Evolutionary conservation across 257 asterid species (phyloP), one percentile per base, ranked within the genome.

Genomic region (Coffea canephora): DNA sequence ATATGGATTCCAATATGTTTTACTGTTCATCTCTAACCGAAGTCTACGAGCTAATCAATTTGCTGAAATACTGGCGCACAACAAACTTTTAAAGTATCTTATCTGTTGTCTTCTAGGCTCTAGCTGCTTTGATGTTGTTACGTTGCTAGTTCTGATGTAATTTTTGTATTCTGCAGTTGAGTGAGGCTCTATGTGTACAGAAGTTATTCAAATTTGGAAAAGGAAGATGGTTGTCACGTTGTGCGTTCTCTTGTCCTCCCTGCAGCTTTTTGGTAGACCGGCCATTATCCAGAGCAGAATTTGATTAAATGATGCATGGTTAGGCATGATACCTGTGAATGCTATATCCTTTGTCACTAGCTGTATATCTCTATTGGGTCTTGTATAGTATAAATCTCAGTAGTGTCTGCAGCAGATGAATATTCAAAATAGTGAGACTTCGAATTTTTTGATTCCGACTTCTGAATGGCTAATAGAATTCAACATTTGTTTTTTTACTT

Each of bases 161-260:
- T 23, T 36, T 75, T 15, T 54, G 27, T 49, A 43, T 68, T 39
- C 61, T 57, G 76, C 79, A 74, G 79, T 14, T 21, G 71, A 54
- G 12, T 14, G 65, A 14, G 16, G 78, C 59, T 9, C 15, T 61
- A 41, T 55, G 23, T 57, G 78, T 75, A 57, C 70, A 75, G 55
- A 11, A 36, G 23, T 16, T 45, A 61, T 45, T 12, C 36, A 64
- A 59, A 45, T 39, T 59, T 23, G 59, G 70, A 34, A 57, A 43
- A 19, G 39, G 46, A 72, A 31, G 45, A 25, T 41, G 23, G 21
- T 71, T 15, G 8, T 69, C 41, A 9, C 48, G 52, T 48, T 34
- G 49, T 5, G 9, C 31, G 1, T 34, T 45, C 19, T 36, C 45
- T 36, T 41, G 74, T 39, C 23, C 50, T 70, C n/a, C 39, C 49